Evolutionary conservation across 75 land plant species (phyloP), one percentile per base, ranked within the genome.

Genomic region (Pinus albicaulis): DNA sequence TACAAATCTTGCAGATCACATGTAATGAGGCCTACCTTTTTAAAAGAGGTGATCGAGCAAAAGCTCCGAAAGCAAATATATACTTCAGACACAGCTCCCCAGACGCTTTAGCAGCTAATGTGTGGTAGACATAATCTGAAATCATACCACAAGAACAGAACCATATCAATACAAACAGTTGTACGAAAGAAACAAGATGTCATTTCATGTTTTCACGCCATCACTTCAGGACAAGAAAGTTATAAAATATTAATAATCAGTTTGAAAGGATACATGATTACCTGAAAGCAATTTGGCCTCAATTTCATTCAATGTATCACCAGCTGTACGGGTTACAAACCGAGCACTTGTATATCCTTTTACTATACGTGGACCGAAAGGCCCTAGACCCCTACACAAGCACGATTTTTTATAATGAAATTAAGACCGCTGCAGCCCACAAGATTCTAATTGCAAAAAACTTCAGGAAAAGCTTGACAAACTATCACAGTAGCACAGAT

Each of bases 81-180:
- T 98, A 90, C 82, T 95, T 98, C 76, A 98, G 79, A 84, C 99
- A 98, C 28, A 95, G 75, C 76, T 98, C 98, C 69, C 99, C 99
- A 90, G 98, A 95, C 23, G 94, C 98, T 85, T 86, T 98, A 23
- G 94, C 96, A 22, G 96, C 99, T 57, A 92, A 74, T 63, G 98
- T 98, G 77, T 98, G 99, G 78, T 90, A 98, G 48, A 87, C 80
- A 76, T 98, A 98, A 90, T 98, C 99, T 98, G 60, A 76, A 83
- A 74, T 61, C 11, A 56, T 17, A 76, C 3, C 59, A 60, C n/a
- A 31, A 25, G 55, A 55, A 11, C 55, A 26, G 31, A 48, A 20
- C 16, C 57, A 4, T 25, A 19, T 26, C 22, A 77, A 41, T 26
- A 17, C 23, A 36, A 59, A 10, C 55, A 44, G 26, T 44, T 52